Evolutionary conservation across 78 protist species (phyloP), one percentile per base, ranked within the genome.

Genomic region (Dictyostelium purpureum): DNA sequence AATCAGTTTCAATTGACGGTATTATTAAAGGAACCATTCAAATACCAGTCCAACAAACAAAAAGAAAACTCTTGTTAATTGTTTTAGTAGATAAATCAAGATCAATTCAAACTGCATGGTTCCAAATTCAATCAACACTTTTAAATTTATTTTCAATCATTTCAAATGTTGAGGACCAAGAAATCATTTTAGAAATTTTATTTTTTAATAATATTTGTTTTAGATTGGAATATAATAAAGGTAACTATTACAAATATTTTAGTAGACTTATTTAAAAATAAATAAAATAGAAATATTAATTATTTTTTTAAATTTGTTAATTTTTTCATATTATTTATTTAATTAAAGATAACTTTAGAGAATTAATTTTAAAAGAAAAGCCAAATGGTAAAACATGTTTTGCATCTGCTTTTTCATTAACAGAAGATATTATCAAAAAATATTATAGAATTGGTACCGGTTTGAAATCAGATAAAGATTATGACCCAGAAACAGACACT

Each of bases 381-480:
- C 79, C 92, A 51, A 59, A 14, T 73, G 82, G 82, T 14, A 85
- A 73, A 66, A 85, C 92, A 31, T 85, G 92, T 47, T 85, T 85
- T 59, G 92, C 92, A 18, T 28, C 82, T 19, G 45, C 77, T 35
- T 85, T 85, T 73, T 33, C 28, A 33, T 71, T 59, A 43, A 16
- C 26, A 16, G 56, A 43, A 9, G 92, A 85, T 45, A 45, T 75
- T 21, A 52, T 85, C 28, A 77, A 63, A 57, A 11, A 45, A 21
- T 73, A 85, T 74, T 85, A 56, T 74, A 33, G n/a, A 2, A 45
- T 54, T 35, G 51, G 40, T 2, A 35, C 76, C 3, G 75, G 6
- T 33, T 82, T 82, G 24, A 49, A 56, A 33, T n/a, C 43, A 11
- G 90, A 82, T 47, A 33, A 28, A 51, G 43, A 70, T 37, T 70